These are phyloP conservation scores for Hygrophoropsis aurantiaca DNA, from an alignment of 768 basidiomycete species.

Conservation along the genomic window DNA sequence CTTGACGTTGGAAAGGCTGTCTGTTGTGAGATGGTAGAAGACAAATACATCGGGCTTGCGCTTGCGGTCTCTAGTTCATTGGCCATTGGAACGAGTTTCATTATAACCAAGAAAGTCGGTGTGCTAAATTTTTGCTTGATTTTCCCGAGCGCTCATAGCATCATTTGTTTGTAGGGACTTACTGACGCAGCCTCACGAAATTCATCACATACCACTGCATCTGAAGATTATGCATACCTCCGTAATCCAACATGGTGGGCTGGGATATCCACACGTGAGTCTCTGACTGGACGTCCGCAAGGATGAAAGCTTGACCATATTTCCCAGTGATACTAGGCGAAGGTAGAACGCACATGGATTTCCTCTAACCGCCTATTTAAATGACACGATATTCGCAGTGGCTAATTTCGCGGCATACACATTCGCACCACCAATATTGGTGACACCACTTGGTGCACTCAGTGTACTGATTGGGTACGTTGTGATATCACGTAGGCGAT, in stretches of 20 bases:
- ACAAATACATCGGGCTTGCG: conserved; percentile 92
- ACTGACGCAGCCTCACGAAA: conserved; percentile 75
- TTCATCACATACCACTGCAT: conserved; percentile 53
- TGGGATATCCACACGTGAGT: conserved; percentile 88
- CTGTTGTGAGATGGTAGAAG: conserved; percentile 63
- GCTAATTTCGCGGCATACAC: conserved; percentile 96
- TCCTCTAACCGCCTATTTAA: background rate
- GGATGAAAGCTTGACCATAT: background rate
- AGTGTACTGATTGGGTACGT: conserved; percentile 94
- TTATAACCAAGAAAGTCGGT: conserved; percentile 96
- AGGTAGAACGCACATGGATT: conserved; percentile 43
- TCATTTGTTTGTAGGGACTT: conserved; percentile 68
- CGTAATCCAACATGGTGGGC: conserved; percentile 97
- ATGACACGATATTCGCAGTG: conserved; percentile 39
- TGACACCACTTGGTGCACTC: conserved; percentile 96
- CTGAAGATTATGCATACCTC: conserved; percentile 85
- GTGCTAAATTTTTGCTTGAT: background rate
- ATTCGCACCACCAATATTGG: conserved; percentile 95
- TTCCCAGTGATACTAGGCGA: conserved; percentile 91
- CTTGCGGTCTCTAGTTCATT: conserved; percentile 84
- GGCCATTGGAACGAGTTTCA: conserved; percentile 93
- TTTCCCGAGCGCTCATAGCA: background rate
- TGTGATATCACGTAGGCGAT: background rate
- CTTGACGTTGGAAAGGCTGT: too few relatives aligned
- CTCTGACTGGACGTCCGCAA: background rate